phyloP scores from a whole-genome alignment of 192 early-diverging fungal genomes.

The Linnemannia elongata region DNA sequence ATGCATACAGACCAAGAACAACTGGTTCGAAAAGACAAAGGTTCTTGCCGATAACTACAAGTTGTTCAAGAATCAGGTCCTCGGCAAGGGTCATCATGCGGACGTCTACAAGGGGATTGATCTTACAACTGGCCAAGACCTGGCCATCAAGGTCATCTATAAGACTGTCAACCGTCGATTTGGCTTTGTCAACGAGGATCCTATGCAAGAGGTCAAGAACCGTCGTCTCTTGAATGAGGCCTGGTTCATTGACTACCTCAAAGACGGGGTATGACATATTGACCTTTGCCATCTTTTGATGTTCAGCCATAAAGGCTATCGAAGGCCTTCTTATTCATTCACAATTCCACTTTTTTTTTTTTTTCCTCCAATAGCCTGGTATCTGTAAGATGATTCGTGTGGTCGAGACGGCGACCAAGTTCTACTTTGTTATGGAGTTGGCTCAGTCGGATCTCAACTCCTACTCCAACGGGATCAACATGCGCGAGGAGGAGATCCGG shows the following conservation, averaged over 20 bases:
- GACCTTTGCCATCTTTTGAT: background rate
- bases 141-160: constrained; percentile 56
- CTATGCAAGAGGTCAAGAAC: constrained; percentile 53
- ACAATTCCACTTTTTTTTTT: background rate
- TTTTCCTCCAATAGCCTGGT: constrained; percentile 29
- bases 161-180: constrained; percentile 47
- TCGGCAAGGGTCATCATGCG: constrained; percentile 55
- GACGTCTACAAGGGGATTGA: constrained; percentile 56
- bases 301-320: too few species aligned
- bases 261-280: constrained; percentile 40
- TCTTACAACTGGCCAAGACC: constrained; percentile 43
- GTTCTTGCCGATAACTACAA: constrained; percentile 39
- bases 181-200: constrained; percentile 47
- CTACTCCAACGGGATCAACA: constrained; percentile 54
- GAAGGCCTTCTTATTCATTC: background rate
- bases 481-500: constrained; percentile 55
- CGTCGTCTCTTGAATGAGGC: constrained; percentile 46
- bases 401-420: constrained; percentile 50
- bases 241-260: constrained; percentile 54
- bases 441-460: constrained; percentile 55
- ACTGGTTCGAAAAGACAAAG: constrained; percentile 55
- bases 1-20: constrained; percentile 44
- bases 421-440: constrained; percentile 56
- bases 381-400: constrained; percentile 51
- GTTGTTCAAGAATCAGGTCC: constrained; percentile 40